Conservation (phyloP, 768 basidiomycete species). For the Tremella mesenterica region DNA sequence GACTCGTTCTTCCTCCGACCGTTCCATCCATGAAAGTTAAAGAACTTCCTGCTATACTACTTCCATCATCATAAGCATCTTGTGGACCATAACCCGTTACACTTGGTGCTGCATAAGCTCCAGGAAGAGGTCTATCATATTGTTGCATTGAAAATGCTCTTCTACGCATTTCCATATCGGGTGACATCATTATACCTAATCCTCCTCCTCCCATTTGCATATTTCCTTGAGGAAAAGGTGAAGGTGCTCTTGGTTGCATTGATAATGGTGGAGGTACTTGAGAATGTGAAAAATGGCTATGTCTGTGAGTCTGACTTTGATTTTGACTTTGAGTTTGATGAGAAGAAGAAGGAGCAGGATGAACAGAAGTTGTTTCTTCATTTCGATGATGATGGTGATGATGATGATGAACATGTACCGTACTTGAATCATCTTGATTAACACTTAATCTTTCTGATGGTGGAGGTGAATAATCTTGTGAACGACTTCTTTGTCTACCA, state of each 20-base stretch:
- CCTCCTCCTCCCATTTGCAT: background rate
- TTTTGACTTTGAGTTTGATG: background rate
- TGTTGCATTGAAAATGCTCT: slow-evolving; percentile 21
- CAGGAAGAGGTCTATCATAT: background rate
- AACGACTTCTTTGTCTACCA: too few species aligned
- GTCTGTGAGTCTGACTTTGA: background rate
- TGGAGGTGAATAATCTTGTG: too few species aligned
- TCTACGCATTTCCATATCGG: background rate
- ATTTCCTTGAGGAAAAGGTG: too few species aligned
- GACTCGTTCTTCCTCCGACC: slow-evolving; percentile 27
- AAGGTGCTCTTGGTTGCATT: background rate
- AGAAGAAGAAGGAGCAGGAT: too few species aligned
- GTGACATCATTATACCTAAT: too few species aligned
- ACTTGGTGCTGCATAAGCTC: slow-evolving; percentile 5
- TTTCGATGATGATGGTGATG: too few species aligned
- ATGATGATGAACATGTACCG: too few species aligned
- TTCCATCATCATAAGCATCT: slow-evolving; percentile 26
- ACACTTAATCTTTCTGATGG: too few species aligned
- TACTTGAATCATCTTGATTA: too few species aligned
- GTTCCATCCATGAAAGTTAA: slow-evolving; percentile 39
- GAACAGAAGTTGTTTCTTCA: too few species aligned
- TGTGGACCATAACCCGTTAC: slow-evolving; percentile 4
- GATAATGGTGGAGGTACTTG: slow-evolving; percentile 2
- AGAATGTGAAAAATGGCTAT: background rate
- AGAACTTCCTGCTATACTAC: slow-evolving; percentile 22